phyloP scores from a whole-genome alignment of 2,329 filamentous ascomycete species.

The Penicillium aurantiogriseum region DNA sequence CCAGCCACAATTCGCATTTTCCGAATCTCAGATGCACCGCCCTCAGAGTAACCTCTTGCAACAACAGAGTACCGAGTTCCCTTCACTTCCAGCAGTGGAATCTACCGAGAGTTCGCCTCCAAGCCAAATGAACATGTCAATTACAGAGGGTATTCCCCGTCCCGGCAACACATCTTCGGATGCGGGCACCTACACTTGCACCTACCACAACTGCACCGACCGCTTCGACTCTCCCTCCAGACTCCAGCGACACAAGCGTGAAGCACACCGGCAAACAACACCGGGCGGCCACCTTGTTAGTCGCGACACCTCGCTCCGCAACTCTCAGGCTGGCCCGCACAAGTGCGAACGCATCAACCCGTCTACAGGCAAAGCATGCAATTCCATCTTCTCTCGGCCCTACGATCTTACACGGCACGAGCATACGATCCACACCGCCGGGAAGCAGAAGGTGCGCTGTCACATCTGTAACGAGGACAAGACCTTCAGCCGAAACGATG shows the following conservation, averaged over 20 bases:
- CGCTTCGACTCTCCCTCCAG: constrained; percentile 85
- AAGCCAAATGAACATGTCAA: constrained; percentile 33
- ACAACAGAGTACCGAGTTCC: constrained; percentile 56
- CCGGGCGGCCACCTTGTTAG: constrained; percentile 46
- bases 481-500: constrained; percentile 93
- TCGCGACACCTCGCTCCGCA: constrained; percentile 55
- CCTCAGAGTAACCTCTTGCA: constrained; percentile 39
- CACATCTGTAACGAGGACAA: constrained; percentile 93
- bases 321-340: constrained; percentile 90
- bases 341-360: constrained; percentile 91
- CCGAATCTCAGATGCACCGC: constrained; percentile 31
- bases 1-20: constrained; percentile 51
- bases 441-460: constrained; percentile 93
- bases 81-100: constrained; percentile 61
- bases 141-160: constrained; percentile 43
- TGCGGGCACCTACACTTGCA: constrained; percentile 90
- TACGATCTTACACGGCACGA: constrained; percentile 97
- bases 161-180: constrained; percentile 69
- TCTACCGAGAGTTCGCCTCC: constrained; percentile 50
- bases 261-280: constrained; percentile 79
- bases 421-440: constrained; percentile 92
- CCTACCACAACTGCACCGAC: constrained; percentile 83
- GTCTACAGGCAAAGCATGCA: constrained; percentile 91
- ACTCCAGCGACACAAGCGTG: constrained; percentile 92
- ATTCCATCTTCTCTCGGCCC: constrained; percentile 87